A percentile compares a stretch with the other conserved stretches of the same genome.
These are phyloP conservation scores for Paramyrothecium sp. DNA, from an alignment of 2,329 filamentous ascomycete genomes.

Conservation along the genomic window DNA sequence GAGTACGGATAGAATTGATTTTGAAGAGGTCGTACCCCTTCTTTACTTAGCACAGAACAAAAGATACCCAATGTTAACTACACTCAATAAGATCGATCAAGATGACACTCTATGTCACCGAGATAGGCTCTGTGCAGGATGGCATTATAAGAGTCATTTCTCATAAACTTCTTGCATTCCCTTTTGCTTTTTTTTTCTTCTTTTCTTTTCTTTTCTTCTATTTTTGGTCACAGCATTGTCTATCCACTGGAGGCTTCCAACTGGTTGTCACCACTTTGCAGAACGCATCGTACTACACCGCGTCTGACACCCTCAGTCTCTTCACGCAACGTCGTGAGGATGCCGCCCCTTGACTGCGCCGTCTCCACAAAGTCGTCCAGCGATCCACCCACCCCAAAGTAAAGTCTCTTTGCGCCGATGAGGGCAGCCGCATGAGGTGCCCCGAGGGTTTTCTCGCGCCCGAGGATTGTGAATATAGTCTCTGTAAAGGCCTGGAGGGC, in stretches of 20 bases:
- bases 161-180: no score
- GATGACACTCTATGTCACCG: no score
- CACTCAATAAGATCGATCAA: not conserved
- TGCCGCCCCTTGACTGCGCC: slow-evolving; percentile 46
- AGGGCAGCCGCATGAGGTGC: slow-evolving; percentile 56
- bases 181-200: no score
- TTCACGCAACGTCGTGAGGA: slow-evolving; percentile 51
- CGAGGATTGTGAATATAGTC: slow-evolving; percentile 59
- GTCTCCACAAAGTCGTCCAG: slow-evolving; percentile 69
- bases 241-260: not conserved
- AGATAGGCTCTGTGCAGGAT: no score
- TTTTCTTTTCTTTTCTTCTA: not conserved
- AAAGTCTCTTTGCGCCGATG: slow-evolving; percentile 75
- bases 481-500: slow-evolving; percentile 68
- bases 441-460: slow-evolving; percentile 32
- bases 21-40: not conserved
- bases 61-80: slow-evolving; percentile 13
- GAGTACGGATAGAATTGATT: not conserved
- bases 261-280: slow-evolving; percentile 19
- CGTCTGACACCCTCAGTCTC: slow-evolving; percentile 61
- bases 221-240: not conserved
- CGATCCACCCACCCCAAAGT: slow-evolving; percentile 83
- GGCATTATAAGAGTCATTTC: no score
- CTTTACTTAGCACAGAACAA: not conserved
- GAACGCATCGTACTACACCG: slow-evolving; percentile 54